Conservation (phyloP, 805 yeast genomes). For the Allodekkera sacchari region DNA sequence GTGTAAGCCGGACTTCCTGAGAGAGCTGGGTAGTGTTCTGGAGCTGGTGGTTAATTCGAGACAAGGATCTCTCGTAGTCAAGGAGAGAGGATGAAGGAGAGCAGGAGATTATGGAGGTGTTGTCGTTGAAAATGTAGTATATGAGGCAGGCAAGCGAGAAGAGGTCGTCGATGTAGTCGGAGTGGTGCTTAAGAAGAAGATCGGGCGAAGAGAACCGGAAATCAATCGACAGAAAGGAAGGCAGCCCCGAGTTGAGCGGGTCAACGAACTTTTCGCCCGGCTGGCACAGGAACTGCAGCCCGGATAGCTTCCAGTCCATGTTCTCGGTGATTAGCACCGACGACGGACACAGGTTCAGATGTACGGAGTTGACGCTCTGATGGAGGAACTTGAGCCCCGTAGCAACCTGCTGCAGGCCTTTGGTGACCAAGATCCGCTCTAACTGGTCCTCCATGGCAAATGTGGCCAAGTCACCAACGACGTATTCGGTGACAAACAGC, state of each 20-base stretch:
- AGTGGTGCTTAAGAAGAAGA: conserved; percentile 53
- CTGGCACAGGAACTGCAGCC: conserved; percentile 50
- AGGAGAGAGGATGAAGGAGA: conserved; percentile 28
- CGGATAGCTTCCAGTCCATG: conserved; percentile 92
- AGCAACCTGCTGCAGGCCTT: conserved; percentile 73
- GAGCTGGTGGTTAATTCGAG: conserved; percentile 21
- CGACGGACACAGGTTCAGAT: conserved; percentile 70
- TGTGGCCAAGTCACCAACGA: conserved; percentile 29
- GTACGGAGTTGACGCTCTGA: conserved; percentile 63
- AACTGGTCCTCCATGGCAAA: conserved; percentile 37
- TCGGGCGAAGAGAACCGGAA: conserved; percentile 83
- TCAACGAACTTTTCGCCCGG: conserved; percentile 57
- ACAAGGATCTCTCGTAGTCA: conserved; percentile 50
- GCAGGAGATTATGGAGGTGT: conserved; percentile 36
- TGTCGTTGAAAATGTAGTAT: conserved; percentile 52
- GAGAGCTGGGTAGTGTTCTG: too few species aligned
- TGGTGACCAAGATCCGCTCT: conserved; percentile 62
- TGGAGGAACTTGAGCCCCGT: conserved; percentile 81
- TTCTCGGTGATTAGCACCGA: conserved; percentile 70
- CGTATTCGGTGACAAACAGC: conserved; percentile 78
- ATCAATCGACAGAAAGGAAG: conserved; percentile 60
- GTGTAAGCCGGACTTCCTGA: conserved; percentile 26
- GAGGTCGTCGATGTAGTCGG: conserved; percentile 66
- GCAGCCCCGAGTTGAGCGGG: conserved; percentile 68
- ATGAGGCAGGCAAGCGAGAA: conserved; percentile 79